These are phyloP conservation scores for Fistulinella prunicolor DNA, from an alignment of 768 basidiomycete species.

Conservation along the genomic window DNA sequence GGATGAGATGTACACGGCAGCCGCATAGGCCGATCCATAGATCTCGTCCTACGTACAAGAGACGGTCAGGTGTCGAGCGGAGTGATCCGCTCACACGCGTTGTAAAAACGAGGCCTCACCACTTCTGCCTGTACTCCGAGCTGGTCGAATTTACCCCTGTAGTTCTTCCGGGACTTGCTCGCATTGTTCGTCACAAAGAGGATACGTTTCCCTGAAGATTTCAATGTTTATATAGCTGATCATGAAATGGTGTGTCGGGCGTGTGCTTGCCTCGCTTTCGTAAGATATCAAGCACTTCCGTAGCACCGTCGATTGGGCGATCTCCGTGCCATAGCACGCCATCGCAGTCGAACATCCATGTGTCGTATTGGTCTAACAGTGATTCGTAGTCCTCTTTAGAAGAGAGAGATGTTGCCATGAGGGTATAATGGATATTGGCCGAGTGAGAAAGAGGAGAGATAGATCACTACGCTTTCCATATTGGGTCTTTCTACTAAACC, in stretches of 20 bases:
- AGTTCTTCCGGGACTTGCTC: slow-evolving; percentile 82
- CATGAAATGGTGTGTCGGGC: slow-evolving; percentile 1
- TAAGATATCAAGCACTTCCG: slow-evolving; percentile 70
- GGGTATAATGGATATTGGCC: slow-evolving; percentile 11
- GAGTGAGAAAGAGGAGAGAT: background rate
- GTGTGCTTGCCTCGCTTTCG: slow-evolving; percentile 62
- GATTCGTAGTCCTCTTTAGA: slow-evolving; percentile 44
- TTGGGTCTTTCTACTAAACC: slow-evolving; percentile 13
- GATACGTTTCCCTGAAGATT: slow-evolving; percentile 63
- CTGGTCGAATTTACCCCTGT: slow-evolving; percentile 89
- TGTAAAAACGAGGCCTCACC: slow-evolving; percentile 46
- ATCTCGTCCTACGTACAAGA: slow-evolving; percentile 77
- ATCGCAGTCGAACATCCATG: slow-evolving; percentile 96
- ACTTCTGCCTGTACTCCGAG: slow-evolving; percentile 82
- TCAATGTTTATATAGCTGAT: slow-evolving; percentile 3
- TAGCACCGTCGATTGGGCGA: slow-evolving; percentile 70
- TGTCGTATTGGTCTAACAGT: slow-evolving; percentile 71
- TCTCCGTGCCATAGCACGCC: slow-evolving; percentile 93
- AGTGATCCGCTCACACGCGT: background rate
- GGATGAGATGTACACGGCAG: slow-evolving; percentile 82
- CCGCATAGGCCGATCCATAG: slow-evolving; percentile 89
- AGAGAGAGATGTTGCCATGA: slow-evolving; percentile 28
- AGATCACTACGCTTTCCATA: slow-evolving; percentile 23
- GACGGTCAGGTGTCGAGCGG: background rate
- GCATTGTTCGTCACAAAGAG: slow-evolving; percentile 98